Base-by-base conservation (phyloP, 2,329 filamentous ascomycete genomes). In the Xylaria multiplex region DNA sequence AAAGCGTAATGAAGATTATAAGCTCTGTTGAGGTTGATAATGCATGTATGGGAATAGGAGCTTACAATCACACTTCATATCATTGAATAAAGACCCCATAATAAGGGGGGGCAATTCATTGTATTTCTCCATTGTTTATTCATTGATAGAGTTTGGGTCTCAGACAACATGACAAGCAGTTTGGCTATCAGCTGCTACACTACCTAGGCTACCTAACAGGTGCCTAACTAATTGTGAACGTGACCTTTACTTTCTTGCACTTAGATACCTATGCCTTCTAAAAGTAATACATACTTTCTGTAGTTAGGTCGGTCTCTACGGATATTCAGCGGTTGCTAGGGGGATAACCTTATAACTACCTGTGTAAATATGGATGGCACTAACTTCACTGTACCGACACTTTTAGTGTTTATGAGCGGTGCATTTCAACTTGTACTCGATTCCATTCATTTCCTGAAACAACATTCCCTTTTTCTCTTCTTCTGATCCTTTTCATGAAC, bases 21-120 rank as follows among this genome's bases (percentile, higher is more conserved):
- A 70, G 55, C 48, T 68, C 70, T 4, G 64, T 62, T n/a, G 68
- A 73, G 11, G 60, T 74, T 30, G 71, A 73, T 35, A 54, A 32
- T 48, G 68, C 66, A 37, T 73, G 71, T 64, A 64, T 64, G 27
- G 70, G 70, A 6, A 59, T 37, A 37, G 65, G 67, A 19, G 19
- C 40, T n/a, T 70, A 72, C 22, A 27, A 67, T 53, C 59, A 66
- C 53, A 40, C 61, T 27, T 62, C 59, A 16, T 46, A 37, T 37
- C 24, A 27, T 45, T 70, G 37, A 62, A 63, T 50, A 50, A 50
- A 22, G 37, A 45, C 22, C 2, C 43, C 2, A 30, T 49, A 30
- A 27, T 1, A 49, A 13, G 6, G 14, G 37, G 11, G 9, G 5
- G 27, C 11, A 1, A 2, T 13, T 14, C 37, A 40, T 40, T 40